A percentile compares a stretch with the other conserved stretches of the same genome.
Conservation (phyloP, 805 yeast species). For the Zygosaccharomyces pseudorouxii region DNA sequence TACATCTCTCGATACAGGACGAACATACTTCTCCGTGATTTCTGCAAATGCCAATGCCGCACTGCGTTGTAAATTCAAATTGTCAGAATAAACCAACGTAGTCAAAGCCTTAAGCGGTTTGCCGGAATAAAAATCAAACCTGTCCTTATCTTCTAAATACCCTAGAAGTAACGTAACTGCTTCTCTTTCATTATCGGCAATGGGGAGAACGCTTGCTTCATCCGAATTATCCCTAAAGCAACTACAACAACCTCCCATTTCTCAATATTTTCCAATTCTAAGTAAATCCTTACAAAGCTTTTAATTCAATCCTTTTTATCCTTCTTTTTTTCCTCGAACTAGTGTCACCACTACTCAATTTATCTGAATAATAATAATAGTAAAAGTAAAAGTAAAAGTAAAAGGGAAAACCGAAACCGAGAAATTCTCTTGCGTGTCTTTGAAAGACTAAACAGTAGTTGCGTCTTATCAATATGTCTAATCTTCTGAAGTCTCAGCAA, state of each 20-base stretch:
- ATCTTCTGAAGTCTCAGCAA: background rate
- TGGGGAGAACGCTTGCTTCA: slow-evolving; percentile 58
- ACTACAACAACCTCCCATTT: slow-evolving; percentile 53
- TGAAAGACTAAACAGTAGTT: background rate
- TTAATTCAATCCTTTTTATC: background rate
- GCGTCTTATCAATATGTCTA: background rate
- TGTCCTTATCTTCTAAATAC: slow-evolving; percentile 70
- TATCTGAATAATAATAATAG: no score
- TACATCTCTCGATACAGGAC: slow-evolving; percentile 85
- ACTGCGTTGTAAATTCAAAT: slow-evolving; percentile 88
- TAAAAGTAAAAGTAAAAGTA: background rate
- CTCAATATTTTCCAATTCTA: background rate
- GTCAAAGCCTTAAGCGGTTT: slow-evolving; percentile 80
- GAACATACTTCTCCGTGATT: slow-evolving; percentile 92
- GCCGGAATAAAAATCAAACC: slow-evolving; percentile 84
- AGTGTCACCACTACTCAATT: slow-evolving; percentile 1
- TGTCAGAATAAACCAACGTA: slow-evolving; percentile 91
- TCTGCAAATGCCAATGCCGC: slow-evolving; percentile 99
- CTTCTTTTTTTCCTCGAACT: background rate
- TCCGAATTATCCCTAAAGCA: slow-evolving; percentile 37
- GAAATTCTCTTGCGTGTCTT: background rate
- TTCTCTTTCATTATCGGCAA: slow-evolving; percentile 94
- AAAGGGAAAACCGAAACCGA: background rate
- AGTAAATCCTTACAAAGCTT: background rate
- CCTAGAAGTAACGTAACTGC: slow-evolving; percentile 89